phyloP scores from a whole-genome alignment of 345 rosid genomes.

The Cardamine chenopodiifolia region DNA sequence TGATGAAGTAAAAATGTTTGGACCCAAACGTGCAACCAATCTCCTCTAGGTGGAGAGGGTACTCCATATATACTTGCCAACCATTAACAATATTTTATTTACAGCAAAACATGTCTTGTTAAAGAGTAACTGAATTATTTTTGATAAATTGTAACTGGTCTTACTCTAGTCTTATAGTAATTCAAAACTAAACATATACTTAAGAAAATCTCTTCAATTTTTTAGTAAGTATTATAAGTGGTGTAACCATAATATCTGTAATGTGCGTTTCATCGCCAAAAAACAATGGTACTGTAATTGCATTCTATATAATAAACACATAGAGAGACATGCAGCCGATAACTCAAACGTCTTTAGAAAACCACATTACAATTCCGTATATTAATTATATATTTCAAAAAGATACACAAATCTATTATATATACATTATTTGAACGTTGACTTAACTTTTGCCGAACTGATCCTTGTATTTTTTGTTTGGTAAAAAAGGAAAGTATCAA shows the following conservation, averaged over 20 bases:
- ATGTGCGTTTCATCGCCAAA: not conserved
- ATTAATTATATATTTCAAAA: not conserved
- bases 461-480: slow-evolving; percentile 5
- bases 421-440: slow-evolving; percentile 9
- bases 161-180: not conserved
- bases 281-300: not conserved
- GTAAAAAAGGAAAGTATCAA: not conserved
- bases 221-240: too few species aligned
- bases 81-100: slow-evolving; percentile 8
- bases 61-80: slow-evolving; percentile 3
- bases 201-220: too few species aligned
- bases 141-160: not conserved
- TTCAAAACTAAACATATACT: not conserved
- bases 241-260: too few species aligned
- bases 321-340: slow-evolving; percentile 17
- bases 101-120: not conserved
- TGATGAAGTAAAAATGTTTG: slow-evolving; percentile 1
- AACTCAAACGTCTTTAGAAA: not conserved
- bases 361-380: not conserved
- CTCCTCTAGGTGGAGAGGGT: slow-evolving; percentile 20
- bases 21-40: slow-evolving; percentile 43
- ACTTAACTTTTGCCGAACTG: not conserved
- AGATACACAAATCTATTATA: slow-evolving; percentile 17
- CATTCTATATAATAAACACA: not conserved
- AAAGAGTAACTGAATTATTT: not conserved